Evolutionary conservation across 164 flowering plant species (phyloP).

Genomic region (Vitis cinerea): DNA sequence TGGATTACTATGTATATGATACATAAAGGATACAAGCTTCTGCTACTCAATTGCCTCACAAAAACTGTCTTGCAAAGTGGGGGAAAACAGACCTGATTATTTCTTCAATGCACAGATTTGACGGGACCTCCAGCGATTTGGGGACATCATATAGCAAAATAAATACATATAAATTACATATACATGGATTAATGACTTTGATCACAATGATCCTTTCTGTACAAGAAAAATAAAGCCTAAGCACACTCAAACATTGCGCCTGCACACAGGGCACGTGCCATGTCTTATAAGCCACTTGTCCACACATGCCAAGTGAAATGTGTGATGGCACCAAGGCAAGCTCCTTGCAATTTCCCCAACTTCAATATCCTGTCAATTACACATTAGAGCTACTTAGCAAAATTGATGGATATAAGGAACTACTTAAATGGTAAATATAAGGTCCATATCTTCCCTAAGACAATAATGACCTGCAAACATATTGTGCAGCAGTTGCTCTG

Average conservation of each 20-base stretch:
- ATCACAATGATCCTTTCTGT: not conserved
- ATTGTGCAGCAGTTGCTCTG: slow-evolving; percentile 50
- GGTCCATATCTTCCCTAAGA: not conserved
- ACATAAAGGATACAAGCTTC: not conserved
- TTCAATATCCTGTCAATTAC: slow-evolving; percentile 45
- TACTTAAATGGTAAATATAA: not conserved
- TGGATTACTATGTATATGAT: not conserved
- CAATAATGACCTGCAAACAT: slow-evolving; percentile 59
- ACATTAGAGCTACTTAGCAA: not conserved
- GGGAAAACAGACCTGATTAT: not conserved
- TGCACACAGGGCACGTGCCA: slow-evolving; percentile 63
- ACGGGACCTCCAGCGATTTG: too few species aligned
- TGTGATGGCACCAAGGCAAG: slow-evolving; percentile 53
- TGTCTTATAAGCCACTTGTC: slow-evolving; percentile 63
- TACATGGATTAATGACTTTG: not conserved
- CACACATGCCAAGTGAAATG: slow-evolving; percentile 58
- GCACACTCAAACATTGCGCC: slow-evolving; percentile 35
- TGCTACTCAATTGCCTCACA: not conserved
- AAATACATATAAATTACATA: not conserved
- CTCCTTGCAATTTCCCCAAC: slow-evolving; percentile 57
- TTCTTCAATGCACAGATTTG: too few species aligned
- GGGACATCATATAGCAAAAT: not conserved
- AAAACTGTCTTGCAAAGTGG: not conserved
- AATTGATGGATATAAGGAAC: too few species aligned
- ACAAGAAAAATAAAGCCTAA: not conserved